Conservation (phyloP, 805 yeast species). For the Saccharomycopsis babjevae region DNA sequence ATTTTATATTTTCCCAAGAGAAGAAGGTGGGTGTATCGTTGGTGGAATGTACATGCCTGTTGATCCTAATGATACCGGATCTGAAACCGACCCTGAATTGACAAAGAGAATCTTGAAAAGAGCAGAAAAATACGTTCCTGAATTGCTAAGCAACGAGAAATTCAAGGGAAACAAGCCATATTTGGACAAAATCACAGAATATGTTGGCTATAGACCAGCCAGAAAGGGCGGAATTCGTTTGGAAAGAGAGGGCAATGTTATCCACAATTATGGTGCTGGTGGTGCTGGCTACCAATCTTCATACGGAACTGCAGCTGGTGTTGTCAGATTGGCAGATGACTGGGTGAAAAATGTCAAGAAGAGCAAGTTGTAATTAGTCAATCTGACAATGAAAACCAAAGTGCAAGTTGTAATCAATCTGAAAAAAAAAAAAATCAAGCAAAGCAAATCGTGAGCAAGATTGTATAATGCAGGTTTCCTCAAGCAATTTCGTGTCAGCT, state of each 20-base stretch:
- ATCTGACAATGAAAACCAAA: no score
- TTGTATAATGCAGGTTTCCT: no score
- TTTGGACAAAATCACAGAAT: slow-evolving; percentile 38
- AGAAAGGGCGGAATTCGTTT: slow-evolving; percentile 50
- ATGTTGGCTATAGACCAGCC: slow-evolving; percentile 62
- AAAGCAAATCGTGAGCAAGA: no score
- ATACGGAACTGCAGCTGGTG: slow-evolving; percentile 47
- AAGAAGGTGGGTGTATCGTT: slow-evolving; percentile 61
- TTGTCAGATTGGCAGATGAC: slow-evolving; percentile 28
- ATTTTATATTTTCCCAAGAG: slow-evolving; percentile 56
- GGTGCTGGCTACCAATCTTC: slow-evolving; percentile 75
- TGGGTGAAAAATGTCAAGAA: slow-evolving; percentile 14
- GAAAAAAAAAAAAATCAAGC: no score
- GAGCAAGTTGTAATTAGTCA: slow-evolving; percentile 3
- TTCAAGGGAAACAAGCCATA: slow-evolving; percentile 25
- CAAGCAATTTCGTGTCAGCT: no score
- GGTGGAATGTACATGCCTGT: slow-evolving; percentile 39
- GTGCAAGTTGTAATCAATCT: no score
- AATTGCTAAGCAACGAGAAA: slow-evolving; percentile 24
- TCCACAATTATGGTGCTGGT: slow-evolving; percentile 64
- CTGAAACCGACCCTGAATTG: slow-evolving; percentile 32
- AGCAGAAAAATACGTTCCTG: slow-evolving; percentile 29
- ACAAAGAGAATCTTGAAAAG: slow-evolving; percentile 37
- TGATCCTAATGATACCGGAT: slow-evolving; percentile 22
- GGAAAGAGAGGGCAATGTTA: slow-evolving; percentile 32